Evolutionary conservation across 2,329 filamentous ascomycete genomes (phyloP).

Genomic region (Aureobasidium vineae): DNA sequence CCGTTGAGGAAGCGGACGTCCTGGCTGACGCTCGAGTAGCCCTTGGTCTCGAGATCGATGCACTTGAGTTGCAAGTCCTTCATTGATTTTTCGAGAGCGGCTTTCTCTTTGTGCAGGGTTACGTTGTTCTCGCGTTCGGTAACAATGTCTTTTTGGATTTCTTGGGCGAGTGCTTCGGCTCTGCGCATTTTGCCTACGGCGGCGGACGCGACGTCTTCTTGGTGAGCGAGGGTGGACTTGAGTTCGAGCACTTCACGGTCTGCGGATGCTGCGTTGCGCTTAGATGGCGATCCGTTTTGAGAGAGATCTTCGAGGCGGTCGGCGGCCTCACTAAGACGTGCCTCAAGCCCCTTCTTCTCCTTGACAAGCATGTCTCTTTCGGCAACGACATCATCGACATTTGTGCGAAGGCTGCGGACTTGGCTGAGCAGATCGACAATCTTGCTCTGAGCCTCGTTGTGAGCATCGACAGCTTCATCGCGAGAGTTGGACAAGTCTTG

Average conservation of each 20-base stretch:
- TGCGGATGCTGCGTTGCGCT: slow-evolving; percentile 83
- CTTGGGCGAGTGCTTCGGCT: slow-evolving; percentile 79
- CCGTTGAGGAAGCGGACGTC: slow-evolving; percentile 95
- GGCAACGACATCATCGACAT: slow-evolving; percentile 78
- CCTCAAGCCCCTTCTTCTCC: slow-evolving; percentile 87
- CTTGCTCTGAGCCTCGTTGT: slow-evolving; percentile 93
- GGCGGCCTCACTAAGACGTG: slow-evolving; percentile 81
- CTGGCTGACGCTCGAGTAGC: slow-evolving; percentile 89
- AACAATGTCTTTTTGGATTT: slow-evolving; percentile 90
- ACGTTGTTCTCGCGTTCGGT: slow-evolving; percentile 79
- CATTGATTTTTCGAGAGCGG: slow-evolving; percentile 79
- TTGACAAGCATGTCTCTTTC: slow-evolving; percentile 82
- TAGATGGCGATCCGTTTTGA: slow-evolving; percentile 76
- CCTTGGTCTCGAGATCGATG: slow-evolving; percentile 94
- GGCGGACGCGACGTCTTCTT: slow-evolving; percentile 87
- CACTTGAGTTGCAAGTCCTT: slow-evolving; percentile 88
- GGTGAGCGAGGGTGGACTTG: slow-evolving; percentile 82
- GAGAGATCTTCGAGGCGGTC: slow-evolving; percentile 79
- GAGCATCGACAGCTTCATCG: slow-evolving; percentile 87
- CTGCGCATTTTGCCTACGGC: slow-evolving; percentile 97
- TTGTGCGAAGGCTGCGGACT: slow-evolving; percentile 77
- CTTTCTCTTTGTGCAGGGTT: slow-evolving; percentile 85
- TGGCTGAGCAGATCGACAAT: slow-evolving; percentile 88
- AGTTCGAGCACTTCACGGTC: slow-evolving; percentile 88
- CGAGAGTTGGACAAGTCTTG: slow-evolving; percentile 86